phyloP scores from a whole-genome alignment of 805 yeast species.

The Metschnikowia colocasiae region DNA sequence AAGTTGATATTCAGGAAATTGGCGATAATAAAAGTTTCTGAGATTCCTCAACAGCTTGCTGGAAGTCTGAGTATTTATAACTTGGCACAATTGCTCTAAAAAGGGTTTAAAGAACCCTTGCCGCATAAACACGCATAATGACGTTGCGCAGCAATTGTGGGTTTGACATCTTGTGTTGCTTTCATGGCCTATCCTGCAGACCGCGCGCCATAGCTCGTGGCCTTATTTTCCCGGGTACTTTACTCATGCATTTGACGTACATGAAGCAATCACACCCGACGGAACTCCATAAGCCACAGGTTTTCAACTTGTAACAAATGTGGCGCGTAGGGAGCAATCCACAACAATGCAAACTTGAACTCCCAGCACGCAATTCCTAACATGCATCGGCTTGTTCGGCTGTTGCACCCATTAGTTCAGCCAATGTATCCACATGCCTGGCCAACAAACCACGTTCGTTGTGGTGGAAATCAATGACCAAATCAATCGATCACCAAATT shows the following conservation, averaged over 20 bases:
- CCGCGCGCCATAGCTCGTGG: not conserved
- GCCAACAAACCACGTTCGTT: too few relatives aligned
- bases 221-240: not conserved
- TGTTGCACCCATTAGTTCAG: too few relatives aligned
- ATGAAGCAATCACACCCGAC: not conserved
- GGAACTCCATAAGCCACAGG: not conserved
- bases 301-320: too few relatives aligned
- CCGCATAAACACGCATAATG: not conserved
- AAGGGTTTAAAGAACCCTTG: not conserved
- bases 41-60: not conserved
- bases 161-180: not conserved
- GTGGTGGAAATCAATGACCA: too few relatives aligned
- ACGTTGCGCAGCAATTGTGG: conserved; percentile 1
- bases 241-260: not conserved
- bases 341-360: too few relatives aligned
- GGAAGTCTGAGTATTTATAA: not conserved
- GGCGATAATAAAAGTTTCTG: not conserved
- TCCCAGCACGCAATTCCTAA: too few relatives aligned
- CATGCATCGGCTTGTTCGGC: too few relatives aligned
- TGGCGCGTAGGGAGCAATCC: too few relatives aligned
- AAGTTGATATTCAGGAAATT: not conserved
- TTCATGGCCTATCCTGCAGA: not conserved
- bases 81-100: not conserved
- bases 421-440: too few relatives aligned
- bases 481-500: too few relatives aligned